Conservation (phyloP, 129 eudicot species). For the Tagetes patula region DNA sequence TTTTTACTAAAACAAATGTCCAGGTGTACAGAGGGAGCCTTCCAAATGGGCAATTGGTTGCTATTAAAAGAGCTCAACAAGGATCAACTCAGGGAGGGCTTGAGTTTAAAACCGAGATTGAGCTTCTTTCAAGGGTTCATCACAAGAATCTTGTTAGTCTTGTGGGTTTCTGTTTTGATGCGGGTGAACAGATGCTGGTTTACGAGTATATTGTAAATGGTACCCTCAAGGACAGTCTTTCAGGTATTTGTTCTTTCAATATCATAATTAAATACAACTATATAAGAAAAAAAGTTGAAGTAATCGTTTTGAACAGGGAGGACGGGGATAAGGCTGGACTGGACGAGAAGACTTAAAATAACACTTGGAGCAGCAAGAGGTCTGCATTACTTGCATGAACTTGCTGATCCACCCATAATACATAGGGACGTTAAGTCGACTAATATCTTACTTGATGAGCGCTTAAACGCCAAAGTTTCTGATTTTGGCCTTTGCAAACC, state of each 20-base stretch:
- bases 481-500: conserved; percentile 89
- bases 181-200: conserved; percentile 75
- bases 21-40: conserved; percentile 91
- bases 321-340: conserved; percentile 80
- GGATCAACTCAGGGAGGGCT: conserved; percentile 81
- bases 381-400: conserved; percentile 82
- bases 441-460: conserved; percentile 76
- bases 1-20: not conserved
- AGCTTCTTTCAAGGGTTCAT: conserved; percentile 96
- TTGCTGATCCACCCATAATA: conserved; percentile 89
- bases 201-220: conserved; percentile 84
- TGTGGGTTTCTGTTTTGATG: conserved; percentile 80
- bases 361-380: conserved; percentile 94
- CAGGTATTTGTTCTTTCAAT: conserved; percentile 50
- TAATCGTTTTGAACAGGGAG: conserved; percentile 47
- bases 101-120: conserved; percentile 98
- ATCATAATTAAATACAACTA: not conserved
- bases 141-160: conserved; percentile 91
- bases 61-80: conserved; percentile 79
- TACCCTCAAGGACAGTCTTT: conserved; percentile 75
- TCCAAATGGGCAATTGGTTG: conserved; percentile 68
- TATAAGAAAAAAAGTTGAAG: not conserved
- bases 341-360: conserved; percentile 79
- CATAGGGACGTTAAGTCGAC: conserved; percentile 82
- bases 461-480: conserved; percentile 80